Percentiles rank a stretch among this genome's conserved stretches.
phyloP scores from a whole-genome alignment of 176 grass and related monocot species.

The Triticum urartu region DNA sequence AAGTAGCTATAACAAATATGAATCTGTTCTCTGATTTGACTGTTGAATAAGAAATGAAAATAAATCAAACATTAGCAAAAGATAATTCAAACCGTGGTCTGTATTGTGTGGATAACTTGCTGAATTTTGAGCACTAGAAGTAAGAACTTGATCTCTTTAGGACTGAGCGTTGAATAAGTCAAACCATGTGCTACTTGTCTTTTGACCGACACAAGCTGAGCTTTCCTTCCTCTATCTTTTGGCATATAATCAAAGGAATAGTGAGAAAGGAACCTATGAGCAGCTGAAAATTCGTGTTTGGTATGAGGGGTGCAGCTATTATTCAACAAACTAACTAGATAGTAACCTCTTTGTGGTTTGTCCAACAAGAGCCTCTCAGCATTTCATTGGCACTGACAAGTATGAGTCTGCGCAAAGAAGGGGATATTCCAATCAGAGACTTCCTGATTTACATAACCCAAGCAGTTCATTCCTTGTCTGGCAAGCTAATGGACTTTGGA shows the following conservation, averaged over 20 bases:
- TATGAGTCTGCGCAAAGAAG: background rate
- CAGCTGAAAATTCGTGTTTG: background rate
- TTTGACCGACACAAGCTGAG: background rate
- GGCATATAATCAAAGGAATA: background rate
- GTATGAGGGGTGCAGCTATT: background rate
- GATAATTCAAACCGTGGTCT: slow-evolving; percentile 1
- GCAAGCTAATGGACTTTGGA: background rate
- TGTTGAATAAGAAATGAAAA: background rate
- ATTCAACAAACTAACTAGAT: background rate
- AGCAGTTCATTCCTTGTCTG: background rate
- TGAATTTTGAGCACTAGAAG: background rate
- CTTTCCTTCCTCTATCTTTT: background rate
- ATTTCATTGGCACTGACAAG: background rate
- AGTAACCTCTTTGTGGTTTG: background rate
- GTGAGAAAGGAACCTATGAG: background rate
- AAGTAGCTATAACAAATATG: background rate
- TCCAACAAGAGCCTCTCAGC: background rate
- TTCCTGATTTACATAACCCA: background rate
- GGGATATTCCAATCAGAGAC: background rate
- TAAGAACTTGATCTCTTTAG: background rate
- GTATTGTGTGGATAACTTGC: slow-evolving; percentile 1
- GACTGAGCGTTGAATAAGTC: background rate
- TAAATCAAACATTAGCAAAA: background rate
- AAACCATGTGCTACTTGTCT: background rate
- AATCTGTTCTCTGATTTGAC: background rate